Conservation (phyloP, 2,329 filamentous ascomycete species). For the Neonectria magnoliae region DNA sequence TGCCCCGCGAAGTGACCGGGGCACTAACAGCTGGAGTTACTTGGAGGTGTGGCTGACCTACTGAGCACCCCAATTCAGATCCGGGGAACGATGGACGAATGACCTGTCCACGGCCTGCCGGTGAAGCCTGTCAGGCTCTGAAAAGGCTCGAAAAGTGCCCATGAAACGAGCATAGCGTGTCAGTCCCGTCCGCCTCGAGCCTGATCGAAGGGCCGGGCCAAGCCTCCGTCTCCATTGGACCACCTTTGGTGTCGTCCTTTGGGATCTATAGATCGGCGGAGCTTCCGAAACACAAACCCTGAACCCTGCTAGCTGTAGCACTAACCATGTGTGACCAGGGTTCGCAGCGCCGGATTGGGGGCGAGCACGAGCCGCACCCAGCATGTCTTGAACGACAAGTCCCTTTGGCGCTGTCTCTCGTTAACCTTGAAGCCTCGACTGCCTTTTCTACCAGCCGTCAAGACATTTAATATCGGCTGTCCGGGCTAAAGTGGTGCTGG, state of each 20-base stretch:
- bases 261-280: slow-evolving; percentile 29
- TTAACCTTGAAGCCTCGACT: neutral
- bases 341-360: slow-evolving; percentile 34
- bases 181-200: neutral
- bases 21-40: neutral
- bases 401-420: neutral
- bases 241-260: slow-evolving; percentile 10
- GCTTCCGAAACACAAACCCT: slow-evolving; percentile 35
- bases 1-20: neutral
- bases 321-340: slow-evolving; percentile 29
- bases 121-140: neutral
- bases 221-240: slow-evolving; percentile 21
- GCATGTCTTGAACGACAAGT: slow-evolving; percentile 18
- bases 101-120: neutral
- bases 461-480: neutral
- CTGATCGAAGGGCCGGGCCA: slow-evolving; percentile 19
- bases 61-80: neutral
- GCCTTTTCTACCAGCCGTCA: neutral
- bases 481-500: neutral
- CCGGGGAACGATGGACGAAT: neutral
- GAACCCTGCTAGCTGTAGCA: slow-evolving; percentile 36
- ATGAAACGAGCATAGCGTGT: neutral
- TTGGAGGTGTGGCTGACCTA: neutral
- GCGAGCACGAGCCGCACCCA: slow-evolving; percentile 31
- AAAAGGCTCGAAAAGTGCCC: neutral